A percentile compares a stretch with the other conserved stretches of the same genome.
Conservation (phyloP, 495 filamentous ascomycete genomes). For the Saxophila tyrrhenica region DNA sequence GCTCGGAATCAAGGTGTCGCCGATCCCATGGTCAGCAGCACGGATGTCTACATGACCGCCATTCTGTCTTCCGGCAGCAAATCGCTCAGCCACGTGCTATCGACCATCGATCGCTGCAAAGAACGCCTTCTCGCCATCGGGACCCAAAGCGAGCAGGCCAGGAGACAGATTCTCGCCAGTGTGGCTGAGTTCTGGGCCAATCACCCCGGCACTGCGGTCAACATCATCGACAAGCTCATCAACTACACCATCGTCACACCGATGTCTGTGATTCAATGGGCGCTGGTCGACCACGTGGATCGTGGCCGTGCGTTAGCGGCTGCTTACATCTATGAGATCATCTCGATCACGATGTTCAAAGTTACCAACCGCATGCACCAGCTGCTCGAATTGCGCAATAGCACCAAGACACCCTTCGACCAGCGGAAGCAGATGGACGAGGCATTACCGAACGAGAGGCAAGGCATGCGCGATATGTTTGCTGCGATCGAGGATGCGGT, state of each 20-base stretch:
- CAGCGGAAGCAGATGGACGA: conserved; percentile 53
- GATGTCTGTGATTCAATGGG: conserved; percentile 76
- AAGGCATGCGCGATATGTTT: conserved; percentile 68
- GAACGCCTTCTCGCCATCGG: conserved; percentile 76
- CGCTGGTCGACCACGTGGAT: conserved; percentile 50
- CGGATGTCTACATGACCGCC: conserved; percentile 83
- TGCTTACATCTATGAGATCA: conserved; percentile 75
- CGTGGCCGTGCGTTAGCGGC: conserved; percentile 59
- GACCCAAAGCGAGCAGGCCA: conserved; percentile 37
- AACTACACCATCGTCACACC: conserved; percentile 94
- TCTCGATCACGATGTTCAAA: conserved; percentile 77
- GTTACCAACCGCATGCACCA: conserved; percentile 83
- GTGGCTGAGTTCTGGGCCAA: conserved; percentile 90
- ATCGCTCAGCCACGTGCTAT: conserved; percentile 89
- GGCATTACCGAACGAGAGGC: conserved; percentile 52
- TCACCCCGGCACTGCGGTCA: conserved; percentile 84
- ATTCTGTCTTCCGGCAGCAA: conserved; percentile 90
- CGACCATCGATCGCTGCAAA: conserved; percentile 91
- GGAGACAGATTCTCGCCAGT: conserved; percentile 76
- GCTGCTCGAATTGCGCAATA: conserved; percentile 52
- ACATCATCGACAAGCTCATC: conserved; percentile 90
- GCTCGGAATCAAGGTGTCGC: conserved; percentile 52
- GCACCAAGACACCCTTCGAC: conserved; percentile 43
- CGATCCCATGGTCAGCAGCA: conserved; percentile 70
- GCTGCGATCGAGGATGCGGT: conserved; percentile 69